Conservation (phyloP, 257 asterid genomes). For the Parsonsia alboflavescens region DNA sequence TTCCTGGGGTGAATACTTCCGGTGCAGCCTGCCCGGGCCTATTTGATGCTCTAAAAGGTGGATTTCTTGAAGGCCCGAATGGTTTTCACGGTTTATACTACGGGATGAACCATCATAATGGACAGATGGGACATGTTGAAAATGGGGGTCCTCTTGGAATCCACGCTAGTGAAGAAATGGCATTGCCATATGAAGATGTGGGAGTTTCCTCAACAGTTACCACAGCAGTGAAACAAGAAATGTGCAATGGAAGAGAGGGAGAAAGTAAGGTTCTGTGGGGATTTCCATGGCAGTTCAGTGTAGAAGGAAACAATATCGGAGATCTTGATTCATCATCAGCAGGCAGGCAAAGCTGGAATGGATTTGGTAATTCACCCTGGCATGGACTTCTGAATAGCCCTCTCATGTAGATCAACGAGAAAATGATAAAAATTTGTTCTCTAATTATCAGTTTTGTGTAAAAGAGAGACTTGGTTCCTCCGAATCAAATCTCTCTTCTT, state of each 20-base stretch:
- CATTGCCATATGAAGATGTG: conserved; percentile 33
- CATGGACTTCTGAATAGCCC: conserved; percentile 84
- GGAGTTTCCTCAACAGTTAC: conserved; percentile 29
- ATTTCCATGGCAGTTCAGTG: conserved; percentile 59
- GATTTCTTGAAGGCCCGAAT: conserved; percentile 38
- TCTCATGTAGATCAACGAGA: conserved; percentile 39
- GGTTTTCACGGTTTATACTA: conserved; percentile 35
- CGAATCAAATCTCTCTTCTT: conserved; percentile 20
- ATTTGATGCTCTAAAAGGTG: conserved; percentile 37
- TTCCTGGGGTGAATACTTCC: conserved; percentile 3
- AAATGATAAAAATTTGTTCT: conserved; percentile 22
- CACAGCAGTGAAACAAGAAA: conserved; percentile 58
- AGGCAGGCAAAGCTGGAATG: conserved; percentile 47
- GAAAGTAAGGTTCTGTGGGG: conserved; percentile 55
- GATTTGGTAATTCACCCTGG: conserved; percentile 51
- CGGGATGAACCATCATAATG: conserved; percentile 19
- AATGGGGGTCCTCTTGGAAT: conserved; percentile 33
- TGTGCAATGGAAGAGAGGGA: conserved; percentile 32
- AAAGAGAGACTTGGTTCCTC: conserved; percentile 13
- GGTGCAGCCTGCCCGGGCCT: conserved; percentile 3
- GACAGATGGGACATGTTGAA: conserved; percentile 22
- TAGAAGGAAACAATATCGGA: conserved; percentile 26
- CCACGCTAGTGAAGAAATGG: conserved; percentile 36
- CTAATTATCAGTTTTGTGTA: conserved; percentile 19
- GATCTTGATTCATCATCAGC: conserved; percentile 31